Conservation (phyloP, 2,329 filamentous ascomycete genomes). For the Stachybotrys echinatus region DNA sequence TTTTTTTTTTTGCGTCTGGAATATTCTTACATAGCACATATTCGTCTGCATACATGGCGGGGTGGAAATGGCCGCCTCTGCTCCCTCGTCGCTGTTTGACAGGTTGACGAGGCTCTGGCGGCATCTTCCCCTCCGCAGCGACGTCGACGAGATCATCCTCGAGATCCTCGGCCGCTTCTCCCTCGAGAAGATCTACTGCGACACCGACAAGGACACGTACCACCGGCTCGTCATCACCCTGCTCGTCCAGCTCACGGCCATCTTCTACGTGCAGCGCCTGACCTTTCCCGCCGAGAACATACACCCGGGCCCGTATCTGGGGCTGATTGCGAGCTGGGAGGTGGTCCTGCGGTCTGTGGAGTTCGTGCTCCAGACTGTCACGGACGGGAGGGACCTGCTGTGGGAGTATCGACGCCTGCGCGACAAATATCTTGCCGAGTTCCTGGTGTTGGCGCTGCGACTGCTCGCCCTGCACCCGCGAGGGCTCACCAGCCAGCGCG, state of each 20-base stretch:
- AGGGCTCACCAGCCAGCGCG: conserved; percentile 20
- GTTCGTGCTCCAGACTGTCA: conserved; percentile 28
- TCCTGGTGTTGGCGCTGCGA: conserved; percentile 29
- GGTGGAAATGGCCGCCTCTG: conserved; percentile 14
- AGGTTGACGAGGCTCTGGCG: conserved; percentile 29
- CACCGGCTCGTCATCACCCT: conserved; percentile 28
- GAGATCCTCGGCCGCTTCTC: conserved; percentile 36
- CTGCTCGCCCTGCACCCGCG: conserved; percentile 32
- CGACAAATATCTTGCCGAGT: conserved; percentile 31
- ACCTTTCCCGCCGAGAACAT: conserved; percentile 29
- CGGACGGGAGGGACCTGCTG: conserved; percentile 28
- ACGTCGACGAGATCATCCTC: conserved; percentile 33
- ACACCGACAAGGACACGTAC: conserved; percentile 25
- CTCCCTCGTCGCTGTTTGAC: conserved; percentile 29
- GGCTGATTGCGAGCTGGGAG: conserved; percentile 34
- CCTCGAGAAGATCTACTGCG: conserved; percentile 33
- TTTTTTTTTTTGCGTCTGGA: too few relatives aligned
- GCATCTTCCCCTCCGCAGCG: conserved; percentile 29
- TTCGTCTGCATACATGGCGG: conserved; percentile 1
- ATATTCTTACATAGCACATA: too few relatives aligned
- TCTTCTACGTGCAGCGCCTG: conserved; percentile 33
- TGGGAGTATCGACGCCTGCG: conserved; percentile 22
- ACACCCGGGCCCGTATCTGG: conserved; percentile 28
- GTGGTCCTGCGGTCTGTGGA: conserved; percentile 30
- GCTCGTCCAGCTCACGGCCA: conserved; percentile 30